These are phyloP conservation scores for Solanum hybrid DNA, from an alignment of 305 asterid species.

Conservation along the genomic window DNA sequence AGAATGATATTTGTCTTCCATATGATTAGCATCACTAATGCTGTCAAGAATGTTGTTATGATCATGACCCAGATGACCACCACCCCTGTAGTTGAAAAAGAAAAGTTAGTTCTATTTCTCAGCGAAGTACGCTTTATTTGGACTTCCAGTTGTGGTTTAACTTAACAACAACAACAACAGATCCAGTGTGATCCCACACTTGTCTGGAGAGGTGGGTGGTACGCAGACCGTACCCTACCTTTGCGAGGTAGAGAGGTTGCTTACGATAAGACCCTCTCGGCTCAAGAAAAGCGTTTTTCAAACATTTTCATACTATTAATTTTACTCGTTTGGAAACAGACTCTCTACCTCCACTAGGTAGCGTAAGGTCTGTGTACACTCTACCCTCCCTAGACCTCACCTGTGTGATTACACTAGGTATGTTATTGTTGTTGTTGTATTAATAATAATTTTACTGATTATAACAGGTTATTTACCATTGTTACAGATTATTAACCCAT, in stretches of 20 bases:
- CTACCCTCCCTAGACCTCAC: background rate
- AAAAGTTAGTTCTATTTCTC: background rate
- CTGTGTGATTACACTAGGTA: background rate
- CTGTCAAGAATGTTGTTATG: slow-evolving; percentile 24
- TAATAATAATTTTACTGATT: background rate
- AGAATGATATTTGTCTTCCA: slow-evolving; percentile 32
- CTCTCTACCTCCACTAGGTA: background rate
- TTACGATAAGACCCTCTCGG: background rate
- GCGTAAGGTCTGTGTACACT: background rate
- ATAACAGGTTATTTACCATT: background rate
- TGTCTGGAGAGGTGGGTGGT: background rate
- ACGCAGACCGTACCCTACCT: background rate
- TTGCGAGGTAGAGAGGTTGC: background rate
- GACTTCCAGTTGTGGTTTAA: background rate
- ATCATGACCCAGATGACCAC: slow-evolving; percentile 34
- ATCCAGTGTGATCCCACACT: background rate
- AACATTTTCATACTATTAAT: background rate
- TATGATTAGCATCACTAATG: slow-evolving; percentile 36
- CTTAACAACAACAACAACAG: background rate
- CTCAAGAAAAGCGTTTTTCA: background rate
- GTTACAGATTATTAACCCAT: background rate
- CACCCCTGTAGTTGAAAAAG: slow-evolving; percentile 15
- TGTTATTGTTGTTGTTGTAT: background rate
- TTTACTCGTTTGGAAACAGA: background rate
- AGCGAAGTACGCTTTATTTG: background rate